Base-by-base conservation (phyloP, 768 basidiomycete species). In the Rhizopogon sp. region DNA sequence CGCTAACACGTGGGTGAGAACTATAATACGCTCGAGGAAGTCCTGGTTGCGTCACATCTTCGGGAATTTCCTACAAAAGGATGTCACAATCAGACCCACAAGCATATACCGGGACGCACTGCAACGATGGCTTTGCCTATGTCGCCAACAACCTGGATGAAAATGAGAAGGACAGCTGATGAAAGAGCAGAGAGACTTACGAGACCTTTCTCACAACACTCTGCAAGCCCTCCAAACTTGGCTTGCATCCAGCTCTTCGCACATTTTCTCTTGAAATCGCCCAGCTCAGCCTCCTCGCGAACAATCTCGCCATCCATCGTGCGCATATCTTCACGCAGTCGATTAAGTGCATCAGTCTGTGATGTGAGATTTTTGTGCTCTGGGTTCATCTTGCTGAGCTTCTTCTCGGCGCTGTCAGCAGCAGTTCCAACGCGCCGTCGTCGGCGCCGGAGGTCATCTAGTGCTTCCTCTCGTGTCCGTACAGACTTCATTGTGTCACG, bases 201-300 rank as follows among this genome's bases (percentile, higher is more conserved):
- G 40, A 65, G 72, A 53, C 90, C 88, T 70, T 91, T 95, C 72
- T 94, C 89, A 52, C 86, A 88, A 54, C 82, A 84, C 68, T 97
- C 94, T 43, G 85, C 69, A 43, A 96, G 70, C 6, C 90, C 93
- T 22, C 91, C 92, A 65, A 95, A 94, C 73, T 96, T 95, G 62
- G 90, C 71, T 1, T 82, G 81, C 81, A 96, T 82, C 73, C 85
- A 89, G 42, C 79, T 74, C 58, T 81, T 82, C 2, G 87, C 77
- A 13, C 79, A 80, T 6, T 75, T 70, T 39, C 94, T 82, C 72
- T 96, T 98, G 66, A 86, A 90, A 65, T 96, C 93, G 0, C 88
- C 83, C 3, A 96, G 61, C 11, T 79, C 76, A 0, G 92, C 83
- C 62, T 96, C 94, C 59, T 93, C 90, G 1, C 74, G 79, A 74